These are phyloP conservation scores for Rosa lucieae DNA, from an alignment of 306 rosid genomes.

Conservation along the genomic window DNA sequence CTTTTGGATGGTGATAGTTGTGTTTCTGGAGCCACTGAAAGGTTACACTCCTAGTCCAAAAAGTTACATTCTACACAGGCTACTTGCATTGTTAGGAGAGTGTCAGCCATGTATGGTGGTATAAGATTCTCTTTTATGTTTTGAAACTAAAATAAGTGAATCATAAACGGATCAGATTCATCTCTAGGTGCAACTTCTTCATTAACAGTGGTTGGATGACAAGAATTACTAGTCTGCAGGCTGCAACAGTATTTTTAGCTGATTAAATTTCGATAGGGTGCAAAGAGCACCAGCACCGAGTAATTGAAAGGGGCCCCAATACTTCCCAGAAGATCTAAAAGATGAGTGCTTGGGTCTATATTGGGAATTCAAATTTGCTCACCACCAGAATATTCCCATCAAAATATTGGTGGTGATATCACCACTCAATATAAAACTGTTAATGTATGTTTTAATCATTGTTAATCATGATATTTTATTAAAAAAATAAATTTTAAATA, in stretches of 20 bases:
- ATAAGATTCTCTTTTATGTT: neutral
- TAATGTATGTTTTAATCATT: too few species aligned
- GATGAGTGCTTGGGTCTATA: neutral
- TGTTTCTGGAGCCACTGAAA: neutral
- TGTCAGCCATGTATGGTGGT: neutral
- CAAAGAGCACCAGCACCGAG: neutral
- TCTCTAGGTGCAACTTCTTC: neutral
- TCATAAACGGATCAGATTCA: neutral
- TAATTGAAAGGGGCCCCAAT: neutral
- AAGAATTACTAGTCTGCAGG: neutral
- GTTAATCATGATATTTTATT: too few species aligned
- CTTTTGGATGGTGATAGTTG: neutral
- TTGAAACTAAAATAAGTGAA: neutral
- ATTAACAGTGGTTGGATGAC: neutral
- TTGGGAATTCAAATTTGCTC: neutral
- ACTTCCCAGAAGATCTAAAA: neutral
- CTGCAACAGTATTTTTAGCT: neutral
- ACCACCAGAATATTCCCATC: too few species aligned
- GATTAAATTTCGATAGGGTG: neutral
- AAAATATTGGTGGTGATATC: too few species aligned
- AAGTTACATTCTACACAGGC: too few species aligned
- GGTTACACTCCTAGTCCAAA: too few species aligned
- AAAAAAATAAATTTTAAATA: too few species aligned
- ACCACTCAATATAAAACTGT: too few species aligned
- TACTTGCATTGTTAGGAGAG: too few species aligned